Conservation (phyloP, 2,329 filamentous ascomycete species). For the Neonectria coccinea region DNA sequence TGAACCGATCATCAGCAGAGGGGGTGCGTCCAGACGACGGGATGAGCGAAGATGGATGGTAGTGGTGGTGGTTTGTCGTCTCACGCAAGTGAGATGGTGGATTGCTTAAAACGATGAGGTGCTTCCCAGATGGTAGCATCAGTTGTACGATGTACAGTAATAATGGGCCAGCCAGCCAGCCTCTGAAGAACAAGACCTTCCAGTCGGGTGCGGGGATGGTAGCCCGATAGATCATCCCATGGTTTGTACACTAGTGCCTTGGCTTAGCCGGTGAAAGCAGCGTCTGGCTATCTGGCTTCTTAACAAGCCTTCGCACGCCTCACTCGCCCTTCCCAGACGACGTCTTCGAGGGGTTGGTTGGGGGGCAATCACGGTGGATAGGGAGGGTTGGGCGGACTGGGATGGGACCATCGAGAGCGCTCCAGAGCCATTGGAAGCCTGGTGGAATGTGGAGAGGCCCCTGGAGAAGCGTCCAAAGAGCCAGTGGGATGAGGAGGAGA, state of each 20-base stretch:
- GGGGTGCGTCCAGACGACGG: not conserved
- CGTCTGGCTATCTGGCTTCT: not conserved
- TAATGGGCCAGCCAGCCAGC: not conserved
- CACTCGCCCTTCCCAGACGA: not conserved
- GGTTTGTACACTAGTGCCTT: conserved; percentile 1
- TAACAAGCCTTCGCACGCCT: not conserved
- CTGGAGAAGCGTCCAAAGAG: conserved; percentile 9
- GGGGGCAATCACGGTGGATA: not conserved
- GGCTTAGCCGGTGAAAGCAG: not conserved
- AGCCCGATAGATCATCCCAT: conserved; percentile 28
- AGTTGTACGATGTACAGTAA: not conserved
- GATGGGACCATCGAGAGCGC: not conserved
- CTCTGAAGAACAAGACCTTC: not conserved
- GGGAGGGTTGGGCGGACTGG: not conserved
- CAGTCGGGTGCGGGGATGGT: conserved; percentile 9
- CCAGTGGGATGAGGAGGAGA: not conserved
- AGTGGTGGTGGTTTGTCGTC: not conserved
- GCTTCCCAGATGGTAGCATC: not conserved
- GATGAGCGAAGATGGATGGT: not conserved
- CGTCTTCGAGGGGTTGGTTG: conserved; percentile 11
- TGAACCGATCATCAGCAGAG: not conserved
- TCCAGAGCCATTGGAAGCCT: conserved; percentile 15
- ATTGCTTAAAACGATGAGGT: not conserved
- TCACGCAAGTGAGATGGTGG: not conserved
- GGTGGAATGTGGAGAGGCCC: conserved; percentile 30